Evolutionary conservation across 306 rosid species (phyloP).

Genomic region (Prunus padus): DNA sequence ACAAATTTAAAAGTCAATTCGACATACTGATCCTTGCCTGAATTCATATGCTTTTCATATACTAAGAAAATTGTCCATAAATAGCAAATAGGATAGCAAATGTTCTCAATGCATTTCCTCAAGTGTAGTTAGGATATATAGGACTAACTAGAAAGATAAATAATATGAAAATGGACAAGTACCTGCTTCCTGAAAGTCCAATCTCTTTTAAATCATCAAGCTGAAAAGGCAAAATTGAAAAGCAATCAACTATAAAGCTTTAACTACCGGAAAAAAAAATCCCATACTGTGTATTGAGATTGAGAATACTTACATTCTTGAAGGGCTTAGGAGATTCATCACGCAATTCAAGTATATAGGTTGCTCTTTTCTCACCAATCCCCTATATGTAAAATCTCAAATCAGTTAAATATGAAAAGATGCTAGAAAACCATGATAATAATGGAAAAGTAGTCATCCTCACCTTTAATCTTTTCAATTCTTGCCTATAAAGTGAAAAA

Average conservation of each 20-base stretch:
- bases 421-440: neutral
- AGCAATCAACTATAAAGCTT: neutral
- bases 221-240: conserved; percentile 33
- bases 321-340: conserved; percentile 77
- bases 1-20: neutral
- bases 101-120: too few relatives aligned
- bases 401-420: conserved; percentile 1
- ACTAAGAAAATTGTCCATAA: neutral
- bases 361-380: conserved; percentile 91
- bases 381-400: conserved; percentile 41
- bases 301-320: conserved; percentile 57
- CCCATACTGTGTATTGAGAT: neutral
- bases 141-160: too few relatives aligned
- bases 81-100: neutral
- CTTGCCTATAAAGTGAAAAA: conserved; percentile 49
- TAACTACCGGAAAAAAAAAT: neutral
- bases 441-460: neutral
- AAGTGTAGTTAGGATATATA: too few relatives aligned
- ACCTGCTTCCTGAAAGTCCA: conserved; percentile 91
- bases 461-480: conserved; percentile 68
- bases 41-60: neutral
- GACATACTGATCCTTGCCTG: too few relatives aligned
- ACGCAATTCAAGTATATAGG: conserved; percentile 62
- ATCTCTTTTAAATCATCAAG: conserved; percentile 76
- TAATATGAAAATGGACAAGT: neutral